phyloP scores from a whole-genome alignment of 2,329 filamentous ascomycete genomes.

The Talaromyces sp. region DNA sequence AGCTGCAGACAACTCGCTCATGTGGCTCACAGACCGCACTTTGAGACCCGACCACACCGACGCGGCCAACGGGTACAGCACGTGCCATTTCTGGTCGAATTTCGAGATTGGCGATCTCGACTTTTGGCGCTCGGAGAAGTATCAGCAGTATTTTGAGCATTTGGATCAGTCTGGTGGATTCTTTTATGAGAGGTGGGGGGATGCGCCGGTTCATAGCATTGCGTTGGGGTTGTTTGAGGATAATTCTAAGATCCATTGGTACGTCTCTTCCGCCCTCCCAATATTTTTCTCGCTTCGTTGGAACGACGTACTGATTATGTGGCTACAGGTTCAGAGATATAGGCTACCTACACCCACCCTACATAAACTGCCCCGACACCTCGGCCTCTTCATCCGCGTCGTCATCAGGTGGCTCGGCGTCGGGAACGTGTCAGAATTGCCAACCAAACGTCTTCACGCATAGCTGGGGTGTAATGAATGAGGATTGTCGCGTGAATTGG shows the following conservation, averaged over 20 bases:
- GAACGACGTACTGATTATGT: background rate
- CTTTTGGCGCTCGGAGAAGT: constrained; percentile 85
- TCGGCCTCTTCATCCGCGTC: constrained; percentile 40
- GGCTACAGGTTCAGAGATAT: constrained; percentile 92
- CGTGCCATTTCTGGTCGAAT: constrained; percentile 99
- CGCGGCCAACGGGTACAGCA: constrained; percentile 87
- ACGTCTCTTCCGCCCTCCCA: constrained; percentile 15
- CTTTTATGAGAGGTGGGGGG: constrained; percentile 98
- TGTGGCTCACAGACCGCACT: constrained; percentile 77
- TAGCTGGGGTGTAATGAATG: constrained; percentile 69
- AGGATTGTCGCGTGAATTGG: constrained; percentile 96
- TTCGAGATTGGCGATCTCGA: constrained; percentile 93
- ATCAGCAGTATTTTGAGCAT: constrained; percentile 95
- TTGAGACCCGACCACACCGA: constrained; percentile 73
- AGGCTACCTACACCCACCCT: constrained; percentile 96
- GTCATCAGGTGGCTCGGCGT: background rate
- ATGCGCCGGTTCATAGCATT: constrained; percentile 94
- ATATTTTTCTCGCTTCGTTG: background rate
- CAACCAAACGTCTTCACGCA: constrained; percentile 77
- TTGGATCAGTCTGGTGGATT: constrained; percentile 91
- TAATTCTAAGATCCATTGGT: constrained; percentile 88
- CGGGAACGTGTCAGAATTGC: constrained; percentile 75
- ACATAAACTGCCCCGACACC: constrained; percentile 97
- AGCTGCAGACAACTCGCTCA: constrained; percentile 76
- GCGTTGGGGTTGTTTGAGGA: constrained; percentile 91